Evolutionary conservation across 1,139 yeast species (phyloP), one percentile per base, ranked within the genome.

Genomic region (Entelexis paramagnoliae): DNA sequence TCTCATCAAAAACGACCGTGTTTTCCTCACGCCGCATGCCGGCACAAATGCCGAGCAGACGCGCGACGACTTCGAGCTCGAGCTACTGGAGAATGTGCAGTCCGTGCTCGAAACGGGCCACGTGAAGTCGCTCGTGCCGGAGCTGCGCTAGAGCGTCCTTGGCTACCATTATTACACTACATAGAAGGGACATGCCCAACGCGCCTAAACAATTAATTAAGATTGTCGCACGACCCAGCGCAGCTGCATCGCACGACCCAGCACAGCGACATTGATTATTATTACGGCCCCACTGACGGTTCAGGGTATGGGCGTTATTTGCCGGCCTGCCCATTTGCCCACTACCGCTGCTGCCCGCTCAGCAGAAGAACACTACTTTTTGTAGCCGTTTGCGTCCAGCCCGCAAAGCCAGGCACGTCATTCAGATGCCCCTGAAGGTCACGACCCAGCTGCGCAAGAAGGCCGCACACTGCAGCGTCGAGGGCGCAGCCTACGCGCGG

Each of bases 1-100:
- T 8, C 48, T 52, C 22, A 14, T 57, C 26, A 29, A 40, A 22
- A 56, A 48, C 48, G 55, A 52, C 34, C 78, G 79, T 58, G 86
- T 80, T 16, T 73, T 81, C 14, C 74, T 82, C 39, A 71, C 82
- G 60, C 94, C 94, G 22, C 94, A 87, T 64, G 80, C 84, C 33
- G 87, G 87, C 20, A 81, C 87, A 10, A 76, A 73, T 59, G 69
- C 83, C 2, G 66, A 68, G 48, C 82, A 79, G 61, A 77, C 84
- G 7, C 70, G 75, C 61, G 67, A 68, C 56, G 67, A 68, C 49
- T 76, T 79, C 80, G 85, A 80, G 64, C 74, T 71, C 54, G 70
- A 69, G 57, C 78, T 75, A 33, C 73, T 74, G 29, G 64, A 66
- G 38, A 72, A 61, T 67, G 66, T 29, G 58, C 56, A 48, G 62